A percentile compares a stretch with the other conserved stretches of the same genome.
Evolutionary conservation across 169 alveolate species (phyloP).

Genomic region (Eimeria brunetti): DNA sequence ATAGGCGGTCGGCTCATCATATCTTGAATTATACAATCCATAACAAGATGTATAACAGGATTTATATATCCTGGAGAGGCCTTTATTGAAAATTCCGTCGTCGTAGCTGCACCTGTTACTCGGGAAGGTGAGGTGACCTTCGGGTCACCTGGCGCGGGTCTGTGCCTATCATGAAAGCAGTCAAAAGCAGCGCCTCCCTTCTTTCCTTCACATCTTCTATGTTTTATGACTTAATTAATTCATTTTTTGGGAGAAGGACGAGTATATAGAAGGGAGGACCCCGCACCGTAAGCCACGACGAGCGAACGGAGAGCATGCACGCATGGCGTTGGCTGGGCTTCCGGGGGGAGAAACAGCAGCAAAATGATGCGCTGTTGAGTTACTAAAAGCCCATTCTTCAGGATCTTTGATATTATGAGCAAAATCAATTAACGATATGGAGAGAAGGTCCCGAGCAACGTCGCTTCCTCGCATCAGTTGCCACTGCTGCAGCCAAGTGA

Average conservation of each 20-base stretch:
- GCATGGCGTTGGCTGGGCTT: slow-evolving; percentile 9
- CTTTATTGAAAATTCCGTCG: slow-evolving; percentile 4
- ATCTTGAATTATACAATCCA: not conserved
- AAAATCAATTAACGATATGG: not conserved
- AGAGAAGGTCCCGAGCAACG: not conserved
- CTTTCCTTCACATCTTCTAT: not conserved
- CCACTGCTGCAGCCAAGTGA: not conserved
- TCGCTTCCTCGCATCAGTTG: not conserved
- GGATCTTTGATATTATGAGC: not conserved
- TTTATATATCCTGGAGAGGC: not conserved
- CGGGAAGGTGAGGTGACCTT: slow-evolving; percentile 55
- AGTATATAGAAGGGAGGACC: not conserved
- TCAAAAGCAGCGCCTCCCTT: not conserved
- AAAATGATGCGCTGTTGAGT: not conserved
- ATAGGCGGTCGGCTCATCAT: slow-evolving; percentile 34
- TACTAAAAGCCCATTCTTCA: not conserved
- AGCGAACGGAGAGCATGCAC: slow-evolving; percentile 28
- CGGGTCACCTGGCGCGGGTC: slow-evolving; percentile 39
- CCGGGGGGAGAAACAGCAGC: not conserved
- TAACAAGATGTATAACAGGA: not conserved
- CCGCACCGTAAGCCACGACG: slow-evolving; percentile 36
- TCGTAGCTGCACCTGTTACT: not conserved
- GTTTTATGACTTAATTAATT: not conserved
- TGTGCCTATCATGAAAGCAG: not conserved
- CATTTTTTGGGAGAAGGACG: not conserved